Percentiles rank a stretch among this genome's conserved stretches.
Evolutionary conservation across 176 grass and related monocot species (phyloP).

Genomic region (Metroxylon sagu): DNA sequence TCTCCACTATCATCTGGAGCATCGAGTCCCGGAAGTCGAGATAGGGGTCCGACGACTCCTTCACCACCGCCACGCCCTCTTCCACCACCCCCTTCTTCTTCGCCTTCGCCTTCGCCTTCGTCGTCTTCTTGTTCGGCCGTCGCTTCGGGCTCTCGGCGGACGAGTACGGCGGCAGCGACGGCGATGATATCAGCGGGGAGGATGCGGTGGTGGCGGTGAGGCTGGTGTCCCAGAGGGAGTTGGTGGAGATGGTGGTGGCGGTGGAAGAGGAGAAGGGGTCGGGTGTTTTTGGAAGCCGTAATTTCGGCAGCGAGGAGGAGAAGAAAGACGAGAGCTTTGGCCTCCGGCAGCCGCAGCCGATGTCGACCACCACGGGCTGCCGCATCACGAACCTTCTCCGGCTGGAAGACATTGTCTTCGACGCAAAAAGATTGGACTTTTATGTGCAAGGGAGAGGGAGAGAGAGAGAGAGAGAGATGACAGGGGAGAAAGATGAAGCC

Average conservation of each 20-base stretch:
- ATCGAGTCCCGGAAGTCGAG: constrained; percentile 83
- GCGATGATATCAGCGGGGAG: constrained; percentile 7
- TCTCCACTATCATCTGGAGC: constrained; percentile 91
- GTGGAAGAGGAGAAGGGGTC: constrained; percentile 3
- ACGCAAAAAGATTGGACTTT: background rate
- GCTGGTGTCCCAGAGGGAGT: background rate
- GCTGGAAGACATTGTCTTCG: constrained; percentile 8
- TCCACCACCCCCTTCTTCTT: background rate
- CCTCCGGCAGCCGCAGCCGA: constrained; percentile 27
- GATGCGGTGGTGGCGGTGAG: constrained; percentile 7
- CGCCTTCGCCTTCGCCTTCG: constrained; percentile 5
- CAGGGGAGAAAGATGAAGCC: too few species aligned
- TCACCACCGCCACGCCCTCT: constrained; percentile 87
- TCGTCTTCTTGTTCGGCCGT: constrained; percentile 24
- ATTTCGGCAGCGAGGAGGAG: constrained; percentile 6
- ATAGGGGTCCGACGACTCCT: constrained; percentile 83
- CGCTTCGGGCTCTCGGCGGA: constrained; percentile 6
- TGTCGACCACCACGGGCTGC: constrained; percentile 31
- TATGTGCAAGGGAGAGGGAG: background rate
- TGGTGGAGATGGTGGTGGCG: background rate
- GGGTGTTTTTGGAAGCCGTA: constrained; percentile 5
- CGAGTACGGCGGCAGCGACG: background rate
- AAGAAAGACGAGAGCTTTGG: constrained; percentile 19
- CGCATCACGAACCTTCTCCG: constrained; percentile 26
- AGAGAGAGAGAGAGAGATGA: too few species aligned